Evolutionary conservation across 192 early-diverging fungal genomes (phyloP).

Genomic region (Coemansia sp.): DNA sequence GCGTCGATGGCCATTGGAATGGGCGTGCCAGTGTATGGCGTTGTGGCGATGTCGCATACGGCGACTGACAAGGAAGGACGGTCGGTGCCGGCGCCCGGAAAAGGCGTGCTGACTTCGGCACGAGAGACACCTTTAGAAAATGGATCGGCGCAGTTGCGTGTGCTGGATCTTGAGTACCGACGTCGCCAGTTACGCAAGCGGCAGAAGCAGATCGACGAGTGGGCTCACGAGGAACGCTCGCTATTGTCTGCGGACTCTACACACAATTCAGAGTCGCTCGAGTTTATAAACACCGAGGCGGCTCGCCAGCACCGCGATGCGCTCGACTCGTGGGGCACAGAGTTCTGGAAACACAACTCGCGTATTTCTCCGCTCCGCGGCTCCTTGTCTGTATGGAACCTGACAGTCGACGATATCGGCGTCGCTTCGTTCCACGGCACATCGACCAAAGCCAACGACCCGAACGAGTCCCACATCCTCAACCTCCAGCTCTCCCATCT

Average conservation of each 20-base stretch:
- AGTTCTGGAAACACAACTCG: slow-evolving; percentile 80
- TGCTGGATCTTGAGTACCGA: slow-evolving; percentile 84
- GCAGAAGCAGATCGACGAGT: slow-evolving; percentile 11
- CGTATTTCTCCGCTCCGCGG: slow-evolving; percentile 84
- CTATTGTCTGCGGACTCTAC: neutral
- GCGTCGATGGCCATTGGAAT: slow-evolving; percentile 83
- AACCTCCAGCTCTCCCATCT: slow-evolving; percentile 87
- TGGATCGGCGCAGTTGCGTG: neutral
- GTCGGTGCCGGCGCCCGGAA: slow-evolving; percentile 93
- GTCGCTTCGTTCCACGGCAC: slow-evolving; percentile 96
- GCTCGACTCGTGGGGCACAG: slow-evolving; percentile 75
- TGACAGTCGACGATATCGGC: slow-evolving; percentile 91
- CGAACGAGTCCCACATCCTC: slow-evolving; percentile 89
- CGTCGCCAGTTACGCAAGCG: slow-evolving; percentile 66
- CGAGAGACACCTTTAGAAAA: neutral
- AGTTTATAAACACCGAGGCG: slow-evolving; percentile 63
- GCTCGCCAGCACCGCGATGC: slow-evolving; percentile 70
- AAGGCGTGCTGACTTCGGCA: slow-evolving; percentile 91
- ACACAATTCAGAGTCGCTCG: slow-evolving; percentile 2
- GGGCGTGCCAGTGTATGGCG: slow-evolving; percentile 87
- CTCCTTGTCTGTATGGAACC: slow-evolving; percentile 80
- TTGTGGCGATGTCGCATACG: slow-evolving; percentile 82
- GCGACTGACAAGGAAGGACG: slow-evolving; percentile 96
- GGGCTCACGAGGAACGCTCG: slow-evolving; percentile 8
- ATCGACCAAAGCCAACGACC: slow-evolving; percentile 93